A percentile compares a stretch with the other conserved stretches of the same genome.
These are phyloP conservation scores for Tricholomella constricta DNA, from an alignment of 768 basidiomycete genomes.

Conservation along the genomic window DNA sequence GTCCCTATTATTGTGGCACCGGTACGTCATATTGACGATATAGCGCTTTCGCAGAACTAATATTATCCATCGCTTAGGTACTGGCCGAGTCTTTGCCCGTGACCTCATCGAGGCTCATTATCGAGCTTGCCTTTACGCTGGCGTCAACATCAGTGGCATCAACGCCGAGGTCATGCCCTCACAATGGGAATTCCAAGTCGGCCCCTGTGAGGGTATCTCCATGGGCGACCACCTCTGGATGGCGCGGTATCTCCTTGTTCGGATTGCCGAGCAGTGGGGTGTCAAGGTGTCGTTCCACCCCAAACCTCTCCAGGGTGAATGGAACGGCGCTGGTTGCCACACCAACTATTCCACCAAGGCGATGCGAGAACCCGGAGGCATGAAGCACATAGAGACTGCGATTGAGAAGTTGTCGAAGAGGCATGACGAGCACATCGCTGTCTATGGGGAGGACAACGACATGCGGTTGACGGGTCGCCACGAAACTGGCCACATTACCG, in stretches of 20 bases:
- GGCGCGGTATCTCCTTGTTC: conserved; percentile 93
- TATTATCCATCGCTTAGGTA: conserved; percentile 48
- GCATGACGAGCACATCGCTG: conserved; percentile 94
- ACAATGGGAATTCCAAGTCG: conserved; percentile 99
- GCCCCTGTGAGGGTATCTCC: conserved; percentile 94
- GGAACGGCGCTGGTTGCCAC: conserved; percentile 99
- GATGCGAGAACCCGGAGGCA: conserved; percentile 94
- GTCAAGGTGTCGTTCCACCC: conserved; percentile 99
- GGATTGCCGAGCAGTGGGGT: conserved; percentile 97
- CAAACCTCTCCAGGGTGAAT: conserved; percentile 95
- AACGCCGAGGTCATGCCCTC: conserved; percentile 99
- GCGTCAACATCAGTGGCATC: conserved; percentile 98
- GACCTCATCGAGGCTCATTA: conserved; percentile 99
- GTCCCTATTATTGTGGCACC: conserved; percentile 99
- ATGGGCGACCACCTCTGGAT: conserved; percentile 99
- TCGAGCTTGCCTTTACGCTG: conserved; percentile 92
- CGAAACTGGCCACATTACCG: conserved; percentile 93
- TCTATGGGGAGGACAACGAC: conserved; percentile 98
- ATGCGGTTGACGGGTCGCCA: conserved; percentile 93
- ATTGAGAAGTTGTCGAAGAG: conserved; percentile 91
- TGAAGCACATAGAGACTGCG: conserved; percentile 87
- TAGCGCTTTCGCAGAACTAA: background rate
- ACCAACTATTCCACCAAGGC: conserved; percentile 95
- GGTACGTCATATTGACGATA: conserved; percentile 50
- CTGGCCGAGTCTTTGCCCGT: conserved; percentile 97